Evolutionary conservation across 2,329 filamentous ascomycete species (phyloP).

Genomic region (Phoma sp.): DNA sequence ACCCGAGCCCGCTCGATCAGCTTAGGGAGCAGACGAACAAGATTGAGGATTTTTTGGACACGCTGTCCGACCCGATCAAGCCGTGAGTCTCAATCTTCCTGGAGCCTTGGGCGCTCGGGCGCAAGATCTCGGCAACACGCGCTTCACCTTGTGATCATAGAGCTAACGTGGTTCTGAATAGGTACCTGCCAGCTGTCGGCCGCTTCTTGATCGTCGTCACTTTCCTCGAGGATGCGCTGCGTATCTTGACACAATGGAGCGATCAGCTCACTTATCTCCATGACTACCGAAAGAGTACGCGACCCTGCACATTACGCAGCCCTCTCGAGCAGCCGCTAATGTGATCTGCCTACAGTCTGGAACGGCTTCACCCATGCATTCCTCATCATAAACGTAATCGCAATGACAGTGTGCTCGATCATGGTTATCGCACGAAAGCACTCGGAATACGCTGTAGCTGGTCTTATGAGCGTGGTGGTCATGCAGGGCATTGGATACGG

Average conservation of each 20-base stretch:
- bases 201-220: slow-evolving; percentile 98
- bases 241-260: slow-evolving; percentile 96
- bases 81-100: slow-evolving; percentile 78
- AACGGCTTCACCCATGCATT: slow-evolving; percentile 89
- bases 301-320: background rate
- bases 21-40: slow-evolving; percentile 97
- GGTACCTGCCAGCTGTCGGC: slow-evolving; percentile 92
- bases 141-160: slow-evolving; percentile 3
- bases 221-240: slow-evolving; percentile 93
- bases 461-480: slow-evolving; percentile 88
- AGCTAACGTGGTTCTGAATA: slow-evolving; percentile 51
- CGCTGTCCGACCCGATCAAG: slow-evolving; percentile 86
- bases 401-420: slow-evolving; percentile 81
- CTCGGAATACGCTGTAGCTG: slow-evolving; percentile 89
- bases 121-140: slow-evolving; percentile 3
- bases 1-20: slow-evolving; percentile 81
- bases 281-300: slow-evolving; percentile 87
- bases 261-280: slow-evolving; percentile 93
- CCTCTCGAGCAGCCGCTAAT: slow-evolving; percentile 26
- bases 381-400: slow-evolving; percentile 86
- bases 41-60: slow-evolving; percentile 93
- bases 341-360: slow-evolving; percentile 68
- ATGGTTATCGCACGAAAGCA: slow-evolving; percentile 92
- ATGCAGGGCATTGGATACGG: slow-evolving; percentile 96
- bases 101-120: background rate